Conservation (phyloP, 2,329 filamentous ascomycete species). For the Colletotrichum graminicola region DNA sequence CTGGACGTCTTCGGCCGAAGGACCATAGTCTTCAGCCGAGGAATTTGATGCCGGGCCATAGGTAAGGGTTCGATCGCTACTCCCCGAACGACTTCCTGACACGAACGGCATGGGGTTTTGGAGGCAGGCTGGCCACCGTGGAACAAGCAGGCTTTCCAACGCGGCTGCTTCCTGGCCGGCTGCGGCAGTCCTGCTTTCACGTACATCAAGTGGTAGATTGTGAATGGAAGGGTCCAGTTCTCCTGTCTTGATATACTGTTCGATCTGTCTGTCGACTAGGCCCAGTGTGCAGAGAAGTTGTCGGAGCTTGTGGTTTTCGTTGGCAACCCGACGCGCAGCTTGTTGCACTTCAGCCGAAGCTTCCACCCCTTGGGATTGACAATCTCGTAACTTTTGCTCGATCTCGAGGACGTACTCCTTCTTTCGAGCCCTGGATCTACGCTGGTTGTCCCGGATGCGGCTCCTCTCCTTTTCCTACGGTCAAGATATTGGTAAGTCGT, state of each 20-base stretch:
- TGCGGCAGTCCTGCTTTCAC: neutral
- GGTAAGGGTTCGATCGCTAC: neutral
- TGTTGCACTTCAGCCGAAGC: slow-evolving; percentile 79
- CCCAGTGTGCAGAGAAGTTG: slow-evolving; percentile 69
- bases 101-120: slow-evolving; percentile 47
- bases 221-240: neutral
- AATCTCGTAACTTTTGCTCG: slow-evolving; percentile 72
- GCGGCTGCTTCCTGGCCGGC: slow-evolving; percentile 35
- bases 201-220: too few species aligned
- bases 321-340: slow-evolving; percentile 75
- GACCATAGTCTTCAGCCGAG: slow-evolving; percentile 15
- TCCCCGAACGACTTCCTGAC: neutral
- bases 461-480: slow-evolving; percentile 38
- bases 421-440: slow-evolving; percentile 78
- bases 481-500: slow-evolving; percentile 33
- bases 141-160: slow-evolving; percentile 54
- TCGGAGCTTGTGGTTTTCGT: slow-evolving; percentile 76
- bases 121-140: slow-evolving; percentile 50
- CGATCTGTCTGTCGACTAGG: slow-evolving; percentile 67
- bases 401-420: slow-evolving; percentile 81
- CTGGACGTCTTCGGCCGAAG: slow-evolving; percentile 9
- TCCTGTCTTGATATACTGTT: slow-evolving; percentile 52
- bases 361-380: slow-evolving; percentile 74
- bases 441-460: slow-evolving; percentile 81
- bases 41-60: slow-evolving; percentile 21